Evolutionary conservation across 352 stramenopile species (phyloP).

Genomic region (Phytophthora foliorum): DNA sequence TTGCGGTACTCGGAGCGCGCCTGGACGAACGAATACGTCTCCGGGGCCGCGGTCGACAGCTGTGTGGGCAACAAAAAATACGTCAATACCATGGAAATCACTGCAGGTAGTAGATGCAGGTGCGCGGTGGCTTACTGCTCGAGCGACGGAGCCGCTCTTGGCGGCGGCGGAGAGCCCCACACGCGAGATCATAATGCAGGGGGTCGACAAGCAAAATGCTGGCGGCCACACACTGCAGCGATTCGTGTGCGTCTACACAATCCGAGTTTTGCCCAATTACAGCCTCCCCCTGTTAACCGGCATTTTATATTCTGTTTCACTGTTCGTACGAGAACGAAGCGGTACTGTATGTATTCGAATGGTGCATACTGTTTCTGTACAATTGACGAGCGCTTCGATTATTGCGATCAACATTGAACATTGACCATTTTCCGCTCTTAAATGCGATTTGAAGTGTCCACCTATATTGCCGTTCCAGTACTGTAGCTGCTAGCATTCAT

Average conservation of each 20-base stretch:
- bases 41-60: conserved; percentile 55
- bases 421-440: neutral
- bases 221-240: conserved; percentile 27
- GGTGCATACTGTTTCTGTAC: neutral
- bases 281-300: neutral
- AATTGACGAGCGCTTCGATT: neutral
- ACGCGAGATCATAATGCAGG: conserved; percentile 44
- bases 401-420: neutral
- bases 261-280: neutral
- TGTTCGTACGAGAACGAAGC: neutral
- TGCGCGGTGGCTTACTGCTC: conserved; percentile 34
- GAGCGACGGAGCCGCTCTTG: conserved; percentile 38
- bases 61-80: conserved; percentile 24
- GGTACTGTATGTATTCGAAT: neutral
- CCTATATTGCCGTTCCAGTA: no score
- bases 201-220: conserved; percentile 33
- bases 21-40: conserved; percentile 82
- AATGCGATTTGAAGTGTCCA: neutral
- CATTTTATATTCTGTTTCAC: neutral
- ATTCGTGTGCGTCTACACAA: neutral
- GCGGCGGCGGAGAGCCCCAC: conserved; percentile 36
- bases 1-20: conserved; percentile 71
- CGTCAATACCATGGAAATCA: neutral
- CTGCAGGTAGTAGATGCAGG: neutral
- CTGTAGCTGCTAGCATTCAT: no score